Base-by-base conservation (phyloP, 2,329 filamentous ascomycete species). In the Didymella sp. region DNA sequence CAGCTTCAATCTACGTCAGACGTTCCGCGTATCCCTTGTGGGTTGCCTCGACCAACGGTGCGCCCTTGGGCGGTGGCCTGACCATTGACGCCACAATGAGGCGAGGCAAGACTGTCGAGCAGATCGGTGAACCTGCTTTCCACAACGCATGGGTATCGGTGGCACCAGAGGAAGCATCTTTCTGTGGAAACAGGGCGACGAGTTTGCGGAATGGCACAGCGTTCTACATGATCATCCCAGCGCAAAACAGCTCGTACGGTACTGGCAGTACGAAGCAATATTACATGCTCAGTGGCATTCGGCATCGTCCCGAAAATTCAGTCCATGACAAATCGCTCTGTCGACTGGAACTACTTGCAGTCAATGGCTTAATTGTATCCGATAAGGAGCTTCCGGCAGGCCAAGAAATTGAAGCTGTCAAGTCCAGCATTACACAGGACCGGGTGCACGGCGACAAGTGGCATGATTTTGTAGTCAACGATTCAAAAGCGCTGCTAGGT, bases 91-190 rank as follows among this genome's bases (percentile, higher is more conserved):
- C 79, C 11, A 72, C 67, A n/a, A 72, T 87, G 62, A 73, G 73
- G 40, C 80, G 82, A 13, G 81, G 80, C 12, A 80, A 86, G 31
- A 67, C 80, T 17, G 78, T 84, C 8, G 68, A 77, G 24, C 78
- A 79, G 24, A 57, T 75, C 22, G 81, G 82, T 4, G 68, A 74
- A 8, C 73, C 82, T 1, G 79, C 84, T 24, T 86, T 89, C 47
- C 84, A 87, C 0, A 85, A 81, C 0, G 86, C 85, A 1, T 74
- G 89, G 2, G 84, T 89, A 61, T 82, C 83, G 0, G 88, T 83
- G 82, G 41, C 21, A 21, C 52, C 48, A 19, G 31, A 54, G 33
- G 15, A 50, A 1, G 31, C 30, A 8, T 45, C 60, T 3, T 74
- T 80, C 59, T 59, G 67, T 17, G 80, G 79, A 6, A 74, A 80